Base-by-base conservation (phyloP, 306 rosid genomes). In the Quercus ilex region DNA sequence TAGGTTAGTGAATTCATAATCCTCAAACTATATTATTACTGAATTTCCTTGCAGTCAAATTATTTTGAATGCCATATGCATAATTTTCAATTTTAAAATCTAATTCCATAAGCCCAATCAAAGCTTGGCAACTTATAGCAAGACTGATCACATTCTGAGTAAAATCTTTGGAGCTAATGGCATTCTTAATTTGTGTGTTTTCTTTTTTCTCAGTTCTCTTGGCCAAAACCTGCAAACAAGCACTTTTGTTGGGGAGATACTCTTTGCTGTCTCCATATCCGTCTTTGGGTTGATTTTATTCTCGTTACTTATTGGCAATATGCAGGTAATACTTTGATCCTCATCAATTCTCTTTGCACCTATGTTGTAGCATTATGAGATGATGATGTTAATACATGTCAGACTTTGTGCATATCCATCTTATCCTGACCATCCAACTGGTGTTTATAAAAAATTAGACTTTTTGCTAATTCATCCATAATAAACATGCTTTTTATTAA, bases 211-310 rank as follows among this genome's bases (percentile, higher is more conserved):
- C 86, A 92, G 99, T 80, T 90, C 98, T 51, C 53, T 92, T n/a
- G 99, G 99, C 74, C 97, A 92, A 83, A 88, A 84, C 78, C 95
- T 95, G 53, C 21, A 89, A 81, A 93, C 97, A 68, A 90, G 91
- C 86, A 86, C 92, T 57, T 74, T 14, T 63, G 80, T 86, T 0
- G 20, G 78, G 76, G 99, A 95, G 88, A 89, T 91, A 80, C 0
- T 71, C 55, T 89, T 92, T 83, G 97, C 95, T 17, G 80, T 91
- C 30, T 28, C 30, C 30, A 28, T 28, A 0, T 28, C 30, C 4
- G 3, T 28, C 65, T 75, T 79, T 23, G 98, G 99, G 70, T 85
- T 95, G 88, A 88, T 92, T 71, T 87, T 95, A 56, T 92, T 95
- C 80, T 76, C 97, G 2, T 78, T 84, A 11, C 98, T 94, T 71